Percentiles rank a stretch among this genome's conserved stretches.
Evolutionary conservation across 2,329 filamentous ascomycete species (phyloP).

Genomic region (Aureobasidium leucospermi): DNA sequence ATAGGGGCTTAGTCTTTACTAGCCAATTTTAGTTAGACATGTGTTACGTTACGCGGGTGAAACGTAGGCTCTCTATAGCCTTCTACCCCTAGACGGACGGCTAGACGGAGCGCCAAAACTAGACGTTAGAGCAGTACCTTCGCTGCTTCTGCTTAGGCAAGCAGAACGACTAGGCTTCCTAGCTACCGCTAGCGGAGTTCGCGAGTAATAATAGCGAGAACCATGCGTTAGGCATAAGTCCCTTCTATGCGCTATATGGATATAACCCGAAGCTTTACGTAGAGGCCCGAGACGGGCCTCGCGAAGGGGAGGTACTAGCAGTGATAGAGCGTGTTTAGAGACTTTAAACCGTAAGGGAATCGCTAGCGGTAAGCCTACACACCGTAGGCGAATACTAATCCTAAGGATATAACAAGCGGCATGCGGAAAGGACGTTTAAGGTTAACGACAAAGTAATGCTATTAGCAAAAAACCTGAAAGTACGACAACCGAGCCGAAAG

Average conservation of each 20-base stretch:
- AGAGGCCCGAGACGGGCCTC: conserved; percentile 2
- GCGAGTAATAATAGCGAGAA: conserved; percentile 12
- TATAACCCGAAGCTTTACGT: conserved; percentile 2
- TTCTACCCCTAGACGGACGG: conserved; percentile 17
- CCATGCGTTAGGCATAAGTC: background rate
- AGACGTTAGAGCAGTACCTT: conserved; percentile 17
- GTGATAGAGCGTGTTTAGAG: background rate
- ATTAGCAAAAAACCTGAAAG: no score
- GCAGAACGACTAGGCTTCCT: conserved; percentile 6
- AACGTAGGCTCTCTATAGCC: conserved; percentile 12
- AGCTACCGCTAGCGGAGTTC: conserved; percentile 5
- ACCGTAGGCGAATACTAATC: conserved; percentile 4
- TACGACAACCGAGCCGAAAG: conserved; percentile 14
- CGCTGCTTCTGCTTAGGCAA: background rate
- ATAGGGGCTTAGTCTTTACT: conserved; percentile 15
- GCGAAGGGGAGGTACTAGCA: conserved; percentile 6
- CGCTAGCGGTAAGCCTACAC: no score
- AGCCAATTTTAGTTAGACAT: conserved; percentile 13
- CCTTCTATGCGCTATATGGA: conserved; percentile 11
- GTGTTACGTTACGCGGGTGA: conserved; percentile 1
- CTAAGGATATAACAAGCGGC: conserved; percentile 9
- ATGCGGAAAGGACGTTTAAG: conserved; percentile 1
- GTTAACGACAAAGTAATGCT: conserved; percentile 15
- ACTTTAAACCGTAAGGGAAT: background rate
- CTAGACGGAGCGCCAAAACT: conserved; percentile 15